Conservation (phyloP, 371 early-diverging fungal species). For the Basidiobolus meristosporus region DNA sequence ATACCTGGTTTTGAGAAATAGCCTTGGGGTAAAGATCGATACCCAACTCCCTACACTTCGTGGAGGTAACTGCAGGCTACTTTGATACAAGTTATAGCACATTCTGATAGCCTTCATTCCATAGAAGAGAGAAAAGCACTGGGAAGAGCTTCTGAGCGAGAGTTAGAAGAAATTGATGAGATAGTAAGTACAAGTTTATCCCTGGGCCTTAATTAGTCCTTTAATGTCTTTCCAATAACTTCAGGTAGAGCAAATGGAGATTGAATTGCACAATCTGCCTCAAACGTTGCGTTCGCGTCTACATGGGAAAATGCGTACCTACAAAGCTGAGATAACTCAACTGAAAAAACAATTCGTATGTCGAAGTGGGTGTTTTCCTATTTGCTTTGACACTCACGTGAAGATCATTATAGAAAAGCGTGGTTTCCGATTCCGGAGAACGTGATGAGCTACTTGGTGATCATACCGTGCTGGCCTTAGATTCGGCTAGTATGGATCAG, state of each 20-base stretch:
- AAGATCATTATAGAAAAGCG: not conserved
- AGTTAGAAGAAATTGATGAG: conserved; percentile 81
- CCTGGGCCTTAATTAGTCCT: not conserved
- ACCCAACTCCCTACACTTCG: no score
- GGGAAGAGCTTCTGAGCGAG: conserved; percentile 54
- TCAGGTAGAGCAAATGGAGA: conserved; percentile 80
- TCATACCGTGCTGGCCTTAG: conserved; percentile 19
- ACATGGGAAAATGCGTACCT: conserved; percentile 16
- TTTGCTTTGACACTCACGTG: not conserved
- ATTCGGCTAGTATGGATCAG: conserved; percentile 55
- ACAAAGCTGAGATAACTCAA: conserved; percentile 6
- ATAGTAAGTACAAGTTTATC: conserved; percentile 31
- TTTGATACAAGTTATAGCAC: no score
- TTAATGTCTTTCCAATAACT: not conserved
- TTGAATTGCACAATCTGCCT: conserved; percentile 67
- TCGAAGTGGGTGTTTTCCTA: not conserved
- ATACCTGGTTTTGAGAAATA: no score
- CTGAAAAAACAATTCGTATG: conserved; percentile 8
- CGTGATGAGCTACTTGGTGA: conserved; percentile 46
- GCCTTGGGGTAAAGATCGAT: no score
- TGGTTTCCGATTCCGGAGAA: conserved; percentile 17
- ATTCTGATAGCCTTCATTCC: no score
- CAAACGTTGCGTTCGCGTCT: conserved; percentile 38
- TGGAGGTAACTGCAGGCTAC: no score
- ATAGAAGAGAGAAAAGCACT: conserved; percentile 54